Evolutionary conservation across 139 green algal genomes (phyloP), one percentile per base, ranked within the genome.

Genomic region (Deuterostichococcus epilithicus): DNA sequence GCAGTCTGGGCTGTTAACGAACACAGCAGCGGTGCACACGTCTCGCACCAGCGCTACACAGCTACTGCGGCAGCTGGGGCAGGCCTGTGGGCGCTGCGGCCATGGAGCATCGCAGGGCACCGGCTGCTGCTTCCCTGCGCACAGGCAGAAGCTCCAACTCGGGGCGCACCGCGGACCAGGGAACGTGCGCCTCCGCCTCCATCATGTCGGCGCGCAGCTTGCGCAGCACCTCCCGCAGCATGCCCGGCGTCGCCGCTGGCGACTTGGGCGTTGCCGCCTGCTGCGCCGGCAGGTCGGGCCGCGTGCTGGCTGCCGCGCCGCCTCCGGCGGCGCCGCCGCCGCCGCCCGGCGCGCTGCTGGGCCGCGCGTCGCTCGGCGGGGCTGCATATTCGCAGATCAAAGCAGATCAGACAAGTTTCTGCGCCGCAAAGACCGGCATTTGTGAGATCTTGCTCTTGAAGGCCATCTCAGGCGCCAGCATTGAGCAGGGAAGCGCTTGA

Each of bases 181-280:
- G 80, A 4, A 84, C 77, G 1, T 44, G 30, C 5, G 80, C 78
- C 63, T 88, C 76, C 67, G 82, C 25, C 22, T 63, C 35, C 73
- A 86, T 67, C 47, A 82, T 70, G 58, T 87, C 82, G 47, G 69
- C 47, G 33, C 75, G 63, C 44, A 87, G 74, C 58, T 68, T 38
- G 23, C 79, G 75, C 47, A 87, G 44, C 35, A 67, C 65, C 39
- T 79, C 66, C 22, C 78, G 68, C 72, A 75, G 45, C 33, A 66
- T 37, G 52, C n/a, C 32, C 60, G 67, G 52, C 58, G 47, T 33
- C 58, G 44, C 30, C 44, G 8, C 52, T 5, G 52, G 52, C 52
- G 52, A 63, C 52, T 28, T 63, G 8, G 52, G 52, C 52, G 10
- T 63, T 3, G 18, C 52, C 8, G 52, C 52, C 52, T 13, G 10